Base-by-base conservation (phyloP, 177 flowering plant genomes). In the Vitis hybrid region DNA sequence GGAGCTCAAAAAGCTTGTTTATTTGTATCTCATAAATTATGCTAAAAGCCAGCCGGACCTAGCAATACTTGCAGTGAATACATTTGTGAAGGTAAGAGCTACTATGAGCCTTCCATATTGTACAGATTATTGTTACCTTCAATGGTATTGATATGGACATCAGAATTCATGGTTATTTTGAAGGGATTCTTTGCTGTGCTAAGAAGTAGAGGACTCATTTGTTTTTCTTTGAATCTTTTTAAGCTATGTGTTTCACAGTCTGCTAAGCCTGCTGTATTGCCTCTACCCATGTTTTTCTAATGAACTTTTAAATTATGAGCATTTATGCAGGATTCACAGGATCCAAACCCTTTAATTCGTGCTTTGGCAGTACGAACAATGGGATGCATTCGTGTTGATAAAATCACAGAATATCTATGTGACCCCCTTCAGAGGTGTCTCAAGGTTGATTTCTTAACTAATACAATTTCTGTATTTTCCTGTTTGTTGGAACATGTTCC, bases 311-410 rank as follows among this genome's bases (percentile, higher is more conserved):
- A 49, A 15, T 66, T 18, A 49, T 57, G 71, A 49, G 54, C 38
- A 53, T 68, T 54, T 65, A 18, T 83, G 71, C 95, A 96, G 99
- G 99, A 96, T 77, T 94, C 98, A 54, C 99, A 94, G 71, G 99
- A 96, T 75, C 97, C 99, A 75, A 94, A 96, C 82, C 99, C 99
- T 71, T 65, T 96, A 59, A 94, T 96, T 75, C 95, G 99, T 72
- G 97, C 98, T 66, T 84, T 96, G 77, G 99, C 98, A 73, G 98
- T 94, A 28, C 80, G 99, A 67, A 96, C 98, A 52, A 96, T 96
- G 98, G 99, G 99, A 65, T 96, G 99, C 85, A 94, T 96, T 70
- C 97, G 99, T 72, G 99, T 96, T 73, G 99, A 96, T 81, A 96
- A 96, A 86, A 96, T 96, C 59, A 96, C 99, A 4, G 98, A 96